Evolutionary conservation across 2,329 filamentous ascomycete genomes (phyloP).

Genomic region (Penicillium sp.): DNA sequence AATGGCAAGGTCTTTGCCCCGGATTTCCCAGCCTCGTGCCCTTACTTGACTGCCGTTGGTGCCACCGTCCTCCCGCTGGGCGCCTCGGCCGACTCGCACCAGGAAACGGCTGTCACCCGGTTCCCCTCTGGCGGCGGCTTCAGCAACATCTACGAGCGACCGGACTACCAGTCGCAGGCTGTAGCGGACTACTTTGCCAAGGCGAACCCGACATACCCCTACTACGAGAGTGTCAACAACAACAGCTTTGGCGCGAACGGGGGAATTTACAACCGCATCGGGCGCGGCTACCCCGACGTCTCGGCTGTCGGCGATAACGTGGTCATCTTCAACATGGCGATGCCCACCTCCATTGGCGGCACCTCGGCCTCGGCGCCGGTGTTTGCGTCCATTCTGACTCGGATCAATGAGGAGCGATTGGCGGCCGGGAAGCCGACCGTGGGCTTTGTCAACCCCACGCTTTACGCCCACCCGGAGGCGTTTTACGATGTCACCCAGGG

Average conservation of each 20-base stretch:
- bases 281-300: constrained; percentile 40
- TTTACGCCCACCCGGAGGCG: constrained; percentile 33
- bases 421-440: constrained; percentile 51
- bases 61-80: constrained; percentile 40
- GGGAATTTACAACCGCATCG: constrained; percentile 38
- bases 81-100: constrained; percentile 29
- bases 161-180: constrained; percentile 42
- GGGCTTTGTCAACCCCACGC: constrained; percentile 56
- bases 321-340: constrained; percentile 29
- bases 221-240: constrained; percentile 36
- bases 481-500: constrained; percentile 37
- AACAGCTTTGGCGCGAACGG: constrained; percentile 29
- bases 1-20: constrained; percentile 40
- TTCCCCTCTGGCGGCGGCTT: constrained; percentile 48
- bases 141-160: constrained; percentile 43
- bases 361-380: constrained; percentile 55
- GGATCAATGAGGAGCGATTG: constrained; percentile 58
- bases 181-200: constrained; percentile 39
- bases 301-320: constrained; percentile 40
- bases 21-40: constrained; percentile 39
- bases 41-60: constrained; percentile 41
- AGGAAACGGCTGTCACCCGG: constrained; percentile 39
- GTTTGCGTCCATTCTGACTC: constrained; percentile 56
- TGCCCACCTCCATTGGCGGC: constrained; percentile 28
- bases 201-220: constrained; percentile 28